phyloP scores from a whole-genome alignment of 2,329 filamentous ascomycete genomes.

The Colletotrichum tanaceti region DNA sequence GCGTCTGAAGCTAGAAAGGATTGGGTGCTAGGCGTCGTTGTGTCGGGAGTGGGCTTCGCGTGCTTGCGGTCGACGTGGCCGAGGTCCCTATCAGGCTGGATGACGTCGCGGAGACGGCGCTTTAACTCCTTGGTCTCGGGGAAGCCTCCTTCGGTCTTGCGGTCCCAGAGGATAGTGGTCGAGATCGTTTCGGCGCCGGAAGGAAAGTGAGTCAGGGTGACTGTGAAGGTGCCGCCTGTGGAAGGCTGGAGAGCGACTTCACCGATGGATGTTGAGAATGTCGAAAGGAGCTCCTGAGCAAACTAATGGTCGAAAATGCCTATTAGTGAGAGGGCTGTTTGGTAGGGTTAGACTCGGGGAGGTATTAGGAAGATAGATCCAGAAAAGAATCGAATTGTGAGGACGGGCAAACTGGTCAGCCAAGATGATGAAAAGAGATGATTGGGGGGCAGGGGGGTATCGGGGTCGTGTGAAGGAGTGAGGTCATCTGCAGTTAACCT shows the following conservation, averaged over 20 bases:
- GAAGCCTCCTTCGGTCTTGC: conserved; percentile 87
- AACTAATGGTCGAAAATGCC: conserved; percentile 66
- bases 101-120: conserved; percentile 81
- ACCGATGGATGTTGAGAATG: conserved; percentile 84
- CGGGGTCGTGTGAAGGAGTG: conserved; percentile 14
- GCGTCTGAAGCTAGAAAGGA: neutral
- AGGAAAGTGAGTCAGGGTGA: conserved; percentile 67
- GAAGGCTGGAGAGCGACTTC: conserved; percentile 89
- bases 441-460: neutral
- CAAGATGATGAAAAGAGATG: conserved; percentile 21
- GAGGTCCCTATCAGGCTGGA: conserved; percentile 81
- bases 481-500: conserved; percentile 19
- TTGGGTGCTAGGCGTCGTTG: conserved; percentile 3
- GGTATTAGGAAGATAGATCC: neutral
- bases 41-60: conserved; percentile 30
- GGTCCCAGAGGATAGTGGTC: conserved; percentile 82
- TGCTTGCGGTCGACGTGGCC: conserved; percentile 80
- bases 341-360: neutral
- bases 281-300: conserved; percentile 94
- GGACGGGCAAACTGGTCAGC: neutral
- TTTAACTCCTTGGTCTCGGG: conserved; percentile 95
- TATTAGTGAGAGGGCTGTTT: conserved; percentile 4
- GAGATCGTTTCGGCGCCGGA: conserved; percentile 47
- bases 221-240: conserved; percentile 85
- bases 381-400: neutral